These are phyloP conservation scores for Arctium minus DNA, from an alignment of 129 eudicot species.

Conservation along the genomic window DNA sequence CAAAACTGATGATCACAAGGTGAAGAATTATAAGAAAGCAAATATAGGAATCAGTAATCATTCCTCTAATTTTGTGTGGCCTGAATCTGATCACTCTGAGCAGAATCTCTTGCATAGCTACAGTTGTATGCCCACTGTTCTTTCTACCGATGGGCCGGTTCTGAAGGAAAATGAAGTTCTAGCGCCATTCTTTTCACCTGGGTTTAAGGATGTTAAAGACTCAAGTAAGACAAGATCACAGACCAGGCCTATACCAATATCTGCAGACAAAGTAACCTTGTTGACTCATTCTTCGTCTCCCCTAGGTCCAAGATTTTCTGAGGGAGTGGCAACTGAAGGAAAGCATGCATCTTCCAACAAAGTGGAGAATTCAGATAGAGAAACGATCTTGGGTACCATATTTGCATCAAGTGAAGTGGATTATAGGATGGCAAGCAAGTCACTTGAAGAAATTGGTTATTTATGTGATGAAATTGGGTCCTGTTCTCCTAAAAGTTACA, in stretches of 20 bases:
- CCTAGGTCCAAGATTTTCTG: conserved; percentile 44
- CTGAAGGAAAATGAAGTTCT: conserved; percentile 42
- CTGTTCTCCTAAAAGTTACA: conserved; percentile 32
- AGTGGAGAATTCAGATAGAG: conserved; percentile 26
- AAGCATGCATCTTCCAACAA: conserved; percentile 13
- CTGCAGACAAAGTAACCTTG: conserved; percentile 29
- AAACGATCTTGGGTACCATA: conserved; percentile 31
- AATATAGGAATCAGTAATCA: conserved; percentile 38
- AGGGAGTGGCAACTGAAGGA: conserved; percentile 15
- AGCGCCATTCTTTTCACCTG: conserved; percentile 20
- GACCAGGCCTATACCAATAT: conserved; percentile 31
- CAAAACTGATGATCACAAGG: conserved; percentile 20
- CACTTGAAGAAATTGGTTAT: conserved; percentile 37
- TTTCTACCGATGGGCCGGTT: conserved; percentile 70
- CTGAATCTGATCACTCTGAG: conserved; percentile 22
- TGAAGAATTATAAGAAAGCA: conserved; percentile 51
- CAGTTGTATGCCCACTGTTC: conserved; percentile 24
- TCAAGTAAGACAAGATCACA: conserved; percentile 27
- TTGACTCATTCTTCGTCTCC: conserved; percentile 59
- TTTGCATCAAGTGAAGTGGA: conserved; percentile 44
- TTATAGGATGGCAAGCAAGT: conserved; percentile 36
- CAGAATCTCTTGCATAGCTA: conserved; percentile 18
- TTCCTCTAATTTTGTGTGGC: conserved; percentile 29
- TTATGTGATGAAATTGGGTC: conserved; percentile 29
- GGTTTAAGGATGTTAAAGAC: conserved; percentile 14